Base-by-base conservation (phyloP, 1,139 yeast genomes). In the Geotrichum restrictum region DNA sequence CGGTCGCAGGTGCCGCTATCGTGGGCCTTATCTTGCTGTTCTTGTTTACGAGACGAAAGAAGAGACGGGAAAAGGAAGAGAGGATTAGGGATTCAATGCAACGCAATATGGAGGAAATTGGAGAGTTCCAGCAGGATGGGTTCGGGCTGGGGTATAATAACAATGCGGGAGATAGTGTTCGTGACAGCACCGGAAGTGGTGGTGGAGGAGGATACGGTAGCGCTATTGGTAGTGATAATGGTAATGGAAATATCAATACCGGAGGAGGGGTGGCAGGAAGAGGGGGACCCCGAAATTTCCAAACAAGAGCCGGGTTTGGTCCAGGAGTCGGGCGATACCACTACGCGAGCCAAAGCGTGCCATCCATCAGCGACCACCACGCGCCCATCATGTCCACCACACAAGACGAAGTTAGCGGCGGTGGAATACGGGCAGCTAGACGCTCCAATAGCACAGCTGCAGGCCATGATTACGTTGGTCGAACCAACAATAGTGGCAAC, bases 1-100 rank as follows among this genome's bases (percentile, higher is more conserved):
- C 74, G 1, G 65, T 74, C 11, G 62, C 68, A n/a, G 79, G 77
- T 1, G 58, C 68, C 1, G 60, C 68, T 0, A 36, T 72, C 0
- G 55, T 68, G 0, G 45, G 67, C 1, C 44, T 67, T 1, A 22
- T 68, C 2, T 45, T 56, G 18, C 43, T 62, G 18, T 54, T 57
- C 22, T 47, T 62, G 6, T 29, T 60, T n/a, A 48, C 56, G 11
- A 52, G 56, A 11, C 45, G 49, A 32, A 56, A 53, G 37, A 52
- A 52, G 32, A 42, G 8, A 8, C 29, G 8, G 29, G n/a, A n/a
- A n/a, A 34, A n/a, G 8, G 29, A 32, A 18, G 33, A 18, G 41
- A 3, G 3, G 8, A 29, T 2, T 22, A 11, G 3, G 27, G 22
- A 3, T 4, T 5, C 13, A 10, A 39, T 22, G 27, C 42, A 39